A percentile compares a stretch with the other conserved stretches of the same genome.
These are phyloP conservation scores for Raffaelea ambrosiae DNA, from an alignment of 2,329 filamentous ascomycete species.

Conservation along the genomic window DNA sequence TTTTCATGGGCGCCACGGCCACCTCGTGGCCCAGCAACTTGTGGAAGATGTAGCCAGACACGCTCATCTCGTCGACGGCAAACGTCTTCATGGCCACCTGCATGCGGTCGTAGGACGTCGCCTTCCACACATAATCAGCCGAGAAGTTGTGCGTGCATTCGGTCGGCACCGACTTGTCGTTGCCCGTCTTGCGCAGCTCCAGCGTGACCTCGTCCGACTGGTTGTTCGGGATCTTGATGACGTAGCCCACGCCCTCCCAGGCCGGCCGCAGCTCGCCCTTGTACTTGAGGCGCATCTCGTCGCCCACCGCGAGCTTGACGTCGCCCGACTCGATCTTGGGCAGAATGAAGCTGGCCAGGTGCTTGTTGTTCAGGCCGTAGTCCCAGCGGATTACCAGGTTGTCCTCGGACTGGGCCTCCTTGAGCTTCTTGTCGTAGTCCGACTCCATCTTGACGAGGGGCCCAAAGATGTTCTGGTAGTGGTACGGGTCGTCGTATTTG, in stretches of 20 bases:
- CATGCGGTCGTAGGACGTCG: slow-evolving; percentile 98
- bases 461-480: slow-evolving; percentile 98
- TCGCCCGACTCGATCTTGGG: slow-evolving; percentile 97
- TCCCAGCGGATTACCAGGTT: slow-evolving; percentile 93
- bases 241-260: slow-evolving; percentile 98
- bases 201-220: slow-evolving; percentile 96
- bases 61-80: slow-evolving; percentile 94
- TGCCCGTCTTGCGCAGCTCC: slow-evolving; percentile 86
- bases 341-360: slow-evolving; percentile 87
- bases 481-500: slow-evolving; percentile 93
- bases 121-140: slow-evolving; percentile 98
- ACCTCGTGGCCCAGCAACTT: slow-evolving; percentile 93
- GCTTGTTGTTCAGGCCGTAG: slow-evolving; percentile 92
- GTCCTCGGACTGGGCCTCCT: slow-evolving; percentile 96
- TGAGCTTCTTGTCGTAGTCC: slow-evolving; percentile 97
- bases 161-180: slow-evolving; percentile 91
- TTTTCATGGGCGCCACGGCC: slow-evolving; percentile 89
- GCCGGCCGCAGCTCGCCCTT: slow-evolving; percentile 84
- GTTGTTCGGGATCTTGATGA: slow-evolving; percentile 99
- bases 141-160: slow-evolving; percentile 98
- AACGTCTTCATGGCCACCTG: slow-evolving; percentile 99
- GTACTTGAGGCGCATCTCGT: slow-evolving; percentile 97
- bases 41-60: slow-evolving; percentile 98
- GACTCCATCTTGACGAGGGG: slow-evolving; percentile 98
- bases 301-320: slow-evolving; percentile 93